These are phyloP conservation scores for Lachnellula cervina DNA, from an alignment of 2,329 filamentous ascomycete genomes.

Conservation along the genomic window DNA sequence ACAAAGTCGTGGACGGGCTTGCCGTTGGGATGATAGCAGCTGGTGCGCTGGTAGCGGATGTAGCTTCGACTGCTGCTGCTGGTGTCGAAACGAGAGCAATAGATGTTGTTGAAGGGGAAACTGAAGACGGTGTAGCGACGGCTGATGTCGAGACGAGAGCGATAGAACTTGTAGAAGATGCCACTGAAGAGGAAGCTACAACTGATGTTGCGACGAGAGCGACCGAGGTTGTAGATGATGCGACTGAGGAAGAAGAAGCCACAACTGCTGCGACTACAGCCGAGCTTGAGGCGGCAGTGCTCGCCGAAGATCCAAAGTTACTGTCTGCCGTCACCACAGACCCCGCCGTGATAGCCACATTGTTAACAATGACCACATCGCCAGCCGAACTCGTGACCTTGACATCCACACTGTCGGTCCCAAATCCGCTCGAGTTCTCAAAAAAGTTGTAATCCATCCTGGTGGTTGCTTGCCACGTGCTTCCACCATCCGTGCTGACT, in stretches of 20 bases:
- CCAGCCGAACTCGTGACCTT: constrained; percentile 51
- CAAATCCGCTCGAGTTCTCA: constrained; percentile 53
- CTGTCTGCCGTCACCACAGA: constrained; percentile 17
- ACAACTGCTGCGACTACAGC: neutral
- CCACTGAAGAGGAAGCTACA: neutral
- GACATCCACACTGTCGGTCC: constrained; percentile 48
- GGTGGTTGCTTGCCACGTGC: constrained; percentile 52
- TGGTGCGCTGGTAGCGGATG: neutral
- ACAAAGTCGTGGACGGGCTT: neutral
- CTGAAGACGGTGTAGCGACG: neutral
- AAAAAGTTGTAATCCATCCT: constrained; percentile 58
- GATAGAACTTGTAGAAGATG: neutral
- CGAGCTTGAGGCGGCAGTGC: neutral
- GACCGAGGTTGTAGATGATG: neutral
- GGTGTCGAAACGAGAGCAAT: neutral
- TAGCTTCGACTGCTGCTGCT: neutral
- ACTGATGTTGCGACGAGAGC: neutral
- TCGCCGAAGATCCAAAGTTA: constrained; percentile 21
- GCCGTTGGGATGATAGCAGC: neutral
- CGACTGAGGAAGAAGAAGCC: neutral
- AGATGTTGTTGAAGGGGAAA: neutral
- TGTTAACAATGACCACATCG: constrained; percentile 45
- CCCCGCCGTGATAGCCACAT: constrained; percentile 38
- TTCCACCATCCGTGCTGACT: constrained; percentile 56
- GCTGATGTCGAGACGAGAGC: neutral